Base-by-base conservation (phyloP, 805 yeast species). In the Suhomyces tanzawaensis region DNA sequence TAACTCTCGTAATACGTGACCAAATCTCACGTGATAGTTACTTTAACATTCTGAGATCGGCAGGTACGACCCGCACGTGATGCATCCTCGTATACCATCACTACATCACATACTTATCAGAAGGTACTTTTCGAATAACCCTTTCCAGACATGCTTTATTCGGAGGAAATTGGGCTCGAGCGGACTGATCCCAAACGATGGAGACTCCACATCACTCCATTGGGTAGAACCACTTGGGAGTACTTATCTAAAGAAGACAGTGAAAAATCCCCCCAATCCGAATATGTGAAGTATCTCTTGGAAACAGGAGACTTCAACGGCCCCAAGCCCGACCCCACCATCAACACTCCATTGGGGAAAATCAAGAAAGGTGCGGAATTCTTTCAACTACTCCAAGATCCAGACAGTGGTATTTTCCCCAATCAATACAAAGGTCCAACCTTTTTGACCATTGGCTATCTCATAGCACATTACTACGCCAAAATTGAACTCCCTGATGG, bases 391-490 rank as follows among this genome's bases (percentile, higher is more conserved):
- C 51, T 91, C n/a, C 98, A 93, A 57, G 91, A 85, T 38, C 72
- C 74, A 18, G 60, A 66, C 1, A 76, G 82, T n/a, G 99, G 99
- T 0, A 78, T 81, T 6, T 86, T 91, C 64, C 96, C 97, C 1
- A 79, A 84, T 51, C 95, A 87, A 56, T 93, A 93, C 55, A 89
- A 89, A 46, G 99, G 99, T 2, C 99, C 99, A 3, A 90, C 91
- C 96, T 93, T 93, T 60, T 81, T 93, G 87, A 79, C 93, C 0
- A 82, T 90, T 41, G 98, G 99, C 1, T 86, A 83, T 50, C 79
- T 93, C 18, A 85, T 76, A 0, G 79, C 86, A 1, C 73, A 76
- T 46, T 86, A 89, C 60, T 80, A 81, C 56, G 75, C 90, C 9
- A 75, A 77, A 25, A 72, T 79, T 0, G 76, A 76, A 8, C 84